phyloP scores from a whole-genome alignment of 2,329 filamentous ascomycete genomes.

The Xylaria polymorpha region DNA sequence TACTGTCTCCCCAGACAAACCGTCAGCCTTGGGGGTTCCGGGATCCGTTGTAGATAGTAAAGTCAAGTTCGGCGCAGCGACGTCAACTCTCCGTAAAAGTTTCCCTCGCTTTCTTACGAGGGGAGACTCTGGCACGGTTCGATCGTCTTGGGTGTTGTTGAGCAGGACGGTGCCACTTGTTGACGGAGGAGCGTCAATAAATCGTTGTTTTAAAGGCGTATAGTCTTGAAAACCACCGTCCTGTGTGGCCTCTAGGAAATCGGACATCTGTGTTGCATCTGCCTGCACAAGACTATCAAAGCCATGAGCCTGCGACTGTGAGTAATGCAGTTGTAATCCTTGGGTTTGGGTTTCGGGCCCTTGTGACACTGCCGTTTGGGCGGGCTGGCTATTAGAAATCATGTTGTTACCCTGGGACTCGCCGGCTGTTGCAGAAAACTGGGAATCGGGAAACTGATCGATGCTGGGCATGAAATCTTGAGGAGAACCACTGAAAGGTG shows the following conservation, averaged over 20 bases:
- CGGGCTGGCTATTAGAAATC: slow-evolving; percentile 61
- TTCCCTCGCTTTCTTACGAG: slow-evolving; percentile 70
- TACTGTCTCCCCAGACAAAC: slow-evolving; percentile 21
- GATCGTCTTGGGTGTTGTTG: slow-evolving; percentile 51
- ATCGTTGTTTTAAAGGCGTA: slow-evolving; percentile 76
- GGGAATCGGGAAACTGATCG: slow-evolving; percentile 67
- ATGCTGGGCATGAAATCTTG: slow-evolving; percentile 67
- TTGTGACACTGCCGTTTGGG: slow-evolving; percentile 54
- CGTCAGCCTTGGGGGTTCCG: slow-evolving; percentile 47
- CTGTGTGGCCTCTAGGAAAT: slow-evolving; percentile 81
- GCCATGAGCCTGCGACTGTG: slow-evolving; percentile 69
- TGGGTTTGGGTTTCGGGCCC: slow-evolving; percentile 57
- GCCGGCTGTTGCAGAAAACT: slow-evolving; percentile 70
- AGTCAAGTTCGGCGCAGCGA: slow-evolving; percentile 36
- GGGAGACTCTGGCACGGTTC: slow-evolving; percentile 70
- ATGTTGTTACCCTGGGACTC: slow-evolving; percentile 63
- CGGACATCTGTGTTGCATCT: slow-evolving; percentile 71
- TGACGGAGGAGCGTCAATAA: slow-evolving; percentile 72
- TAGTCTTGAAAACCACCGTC: slow-evolving; percentile 80
- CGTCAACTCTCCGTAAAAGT: slow-evolving; percentile 50
- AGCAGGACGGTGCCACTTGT: slow-evolving; percentile 77
- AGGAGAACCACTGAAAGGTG: slow-evolving; percentile 52
- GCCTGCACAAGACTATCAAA: slow-evolving; percentile 67
- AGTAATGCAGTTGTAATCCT: slow-evolving; percentile 66
- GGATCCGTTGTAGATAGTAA: slow-evolving; percentile 60